phyloP scores from a whole-genome alignment of 805 yeast species.

The Isabelozyma heimii region DNA sequence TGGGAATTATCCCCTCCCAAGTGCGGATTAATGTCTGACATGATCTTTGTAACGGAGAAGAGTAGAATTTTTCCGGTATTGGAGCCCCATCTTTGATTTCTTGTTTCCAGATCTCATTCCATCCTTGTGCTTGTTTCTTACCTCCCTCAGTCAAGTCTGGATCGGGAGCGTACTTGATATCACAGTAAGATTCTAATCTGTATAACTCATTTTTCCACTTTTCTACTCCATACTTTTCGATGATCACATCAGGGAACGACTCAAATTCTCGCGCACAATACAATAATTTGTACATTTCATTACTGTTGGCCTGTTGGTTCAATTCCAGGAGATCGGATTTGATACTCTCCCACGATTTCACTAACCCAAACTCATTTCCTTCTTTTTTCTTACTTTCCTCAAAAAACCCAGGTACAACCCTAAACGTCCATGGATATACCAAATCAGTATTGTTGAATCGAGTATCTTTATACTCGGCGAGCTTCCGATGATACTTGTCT shows the following conservation, averaged over 20 bases:
- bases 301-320: conserved; percentile 29
- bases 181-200: conserved; percentile 49
- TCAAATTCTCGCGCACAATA: conserved; percentile 69
- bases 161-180: conserved; percentile 57
- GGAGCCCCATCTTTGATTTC: conserved; percentile 50
- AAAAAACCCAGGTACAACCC: conserved; percentile 49
- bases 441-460: conserved; percentile 6
- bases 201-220: conserved; percentile 46
- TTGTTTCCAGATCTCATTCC: conserved; percentile 40
- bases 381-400: conserved; percentile 24
- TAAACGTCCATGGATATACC: conserved; percentile 45
- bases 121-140: conserved; percentile 51
- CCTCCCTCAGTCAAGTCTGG: conserved; percentile 59
- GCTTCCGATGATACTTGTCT: conserved; percentile 8
- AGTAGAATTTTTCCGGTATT: conserved; percentile 53
- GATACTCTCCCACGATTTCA: conserved; percentile 39
- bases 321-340: conserved; percentile 27
- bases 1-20: conserved; percentile 34
- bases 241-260: conserved; percentile 61
- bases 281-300: conserved; percentile 47
- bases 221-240: conserved; percentile 51
- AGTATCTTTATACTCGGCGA: conserved; percentile 1
- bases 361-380: conserved; percentile 45
- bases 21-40: conserved; percentile 55
- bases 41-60: conserved; percentile 65